Evolutionary conservation across 2,329 filamentous ascomycete species (phyloP), one percentile per base, ranked within the genome.

Genomic region (Pseudogymnoascus sp.): DNA sequence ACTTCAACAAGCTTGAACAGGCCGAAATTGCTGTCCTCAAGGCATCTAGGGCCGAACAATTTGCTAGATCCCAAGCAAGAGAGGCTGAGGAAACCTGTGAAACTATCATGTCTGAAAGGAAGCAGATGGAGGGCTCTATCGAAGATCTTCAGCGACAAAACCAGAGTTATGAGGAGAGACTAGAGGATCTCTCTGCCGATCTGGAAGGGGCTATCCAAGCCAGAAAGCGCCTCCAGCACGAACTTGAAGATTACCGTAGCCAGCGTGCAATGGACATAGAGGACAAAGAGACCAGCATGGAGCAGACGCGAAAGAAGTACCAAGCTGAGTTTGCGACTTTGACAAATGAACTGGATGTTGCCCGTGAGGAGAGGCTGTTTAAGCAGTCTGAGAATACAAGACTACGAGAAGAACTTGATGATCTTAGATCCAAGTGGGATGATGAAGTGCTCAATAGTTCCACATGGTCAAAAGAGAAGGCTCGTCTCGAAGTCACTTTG

Each of bases 401-500:
- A 50, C 82, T 99, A 61, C 89, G 93, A n/a, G 93, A 98, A 73
- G 95, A 99, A 76, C 86, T 98, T 24, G 95, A 99, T 70, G 92
- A 96, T 70, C 83, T 98, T 64, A 87, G 95, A 68, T 92, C 88
- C 69, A 98, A 98, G 78, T 98, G 95, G 93, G 95, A 99, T 71
- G 91, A 98, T 70, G 93, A 99, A 77, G 91, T 98, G 10, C 85
- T 98, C 69, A 98, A 98, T 78, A 96, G 91, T 76, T 96, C 92
- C 14, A 96, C 93, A 0, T 98, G 95, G 93, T 93, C 93, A 11
- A 99, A 99, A 79, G 93, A 99, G 78, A 98, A 98, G 80, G 84
- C 91, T 14, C 88, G 93, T 14, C 82, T 99, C 41, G 93, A 98
- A 74, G 86, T 92, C 65, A 96, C 92, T 4, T 81, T 99, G 62